These are phyloP conservation scores for Tuber indicum DNA, from an alignment of 495 filamentous ascomycete genomes.

Conservation along the genomic window DNA sequence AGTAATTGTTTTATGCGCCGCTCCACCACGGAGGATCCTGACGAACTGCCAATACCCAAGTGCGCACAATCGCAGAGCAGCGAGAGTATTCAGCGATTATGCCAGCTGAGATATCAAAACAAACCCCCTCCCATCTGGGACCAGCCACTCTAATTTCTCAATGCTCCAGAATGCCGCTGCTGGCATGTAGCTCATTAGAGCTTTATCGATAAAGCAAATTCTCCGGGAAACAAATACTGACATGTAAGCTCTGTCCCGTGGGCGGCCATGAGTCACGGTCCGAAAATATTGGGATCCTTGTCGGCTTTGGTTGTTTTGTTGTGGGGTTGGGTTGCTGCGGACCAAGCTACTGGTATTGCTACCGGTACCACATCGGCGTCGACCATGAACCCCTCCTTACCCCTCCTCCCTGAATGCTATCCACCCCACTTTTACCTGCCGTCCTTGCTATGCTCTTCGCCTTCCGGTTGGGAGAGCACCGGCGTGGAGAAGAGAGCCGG, in stretches of 20 bases:
- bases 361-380: not conserved
- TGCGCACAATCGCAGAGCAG: not conserved
- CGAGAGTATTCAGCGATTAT: not conserved
- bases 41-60: not conserved
- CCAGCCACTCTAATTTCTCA: slow-evolving; percentile 5
- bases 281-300: slow-evolving; percentile 4
- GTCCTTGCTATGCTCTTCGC: not conserved
- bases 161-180: not conserved
- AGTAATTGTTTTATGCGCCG: not conserved
- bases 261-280: not conserved
- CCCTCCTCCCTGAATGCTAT: not conserved
- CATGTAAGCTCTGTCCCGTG: slow-evolving; percentile 1
- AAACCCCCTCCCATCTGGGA: not conserved
- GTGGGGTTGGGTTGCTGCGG: slow-evolving; percentile 1
- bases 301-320: not conserved
- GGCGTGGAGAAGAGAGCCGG: not conserved
- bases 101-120: not conserved
- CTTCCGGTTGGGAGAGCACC: not conserved
- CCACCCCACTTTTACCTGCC: not conserved
- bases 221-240: not conserved
- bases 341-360: not conserved
- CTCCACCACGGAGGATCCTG: not conserved
- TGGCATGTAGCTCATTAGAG: not conserved
- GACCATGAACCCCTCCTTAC: not conserved
- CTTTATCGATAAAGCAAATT: not conserved